Evolutionary conservation across 192 early-diverging fungal genomes (phyloP), one percentile per base, ranked within the genome.

Genomic region (Backusella circina): DNA sequence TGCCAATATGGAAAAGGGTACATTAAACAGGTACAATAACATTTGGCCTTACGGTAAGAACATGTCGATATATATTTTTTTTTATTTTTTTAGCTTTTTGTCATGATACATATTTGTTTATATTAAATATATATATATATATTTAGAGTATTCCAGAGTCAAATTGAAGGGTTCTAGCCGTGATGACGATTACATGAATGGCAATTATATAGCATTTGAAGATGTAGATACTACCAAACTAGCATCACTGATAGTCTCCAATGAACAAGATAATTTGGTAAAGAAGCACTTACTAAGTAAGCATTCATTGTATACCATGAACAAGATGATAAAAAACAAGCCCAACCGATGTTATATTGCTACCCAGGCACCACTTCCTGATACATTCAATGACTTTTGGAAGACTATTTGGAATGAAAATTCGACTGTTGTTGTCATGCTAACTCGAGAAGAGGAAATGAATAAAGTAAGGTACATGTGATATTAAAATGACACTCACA

Each of bases 341-440:
- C 18, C 44, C 26, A 47, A 44, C 31, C 69, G 69, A 26, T 41
- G 30, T 15, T 99, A 96, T 73, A 97, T 99, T 82, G 91, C 92
- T 1, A 89, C 94, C 5, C 97, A 99, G 77, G 97, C 94, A 0
- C 97, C 97, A 9, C 75, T 97, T 39, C 86, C 84, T 1, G 80
- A 85, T 6, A 97, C 95, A 0, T 81, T 90, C 26, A 73, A 80
- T 28, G 94, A 94, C 69, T 98, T 99, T 83, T 99, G 97, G 97
- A 85, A 85, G 71, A 96, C 98, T 95, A 83, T 94, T 13, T 89
- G 89, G 87, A 93, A 99, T 77, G 91, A 96, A 61, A 77, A 86
- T 47, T 76, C 84, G 4, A 74, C 80, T 2, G 88, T 99, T 10
- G 88, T 99, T 72, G 94, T 96, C 3, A 95, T 95, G 90, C 82